Conservation (phyloP, 352 stramenopile genomes). For the Phytopythium sindhum region DNA sequence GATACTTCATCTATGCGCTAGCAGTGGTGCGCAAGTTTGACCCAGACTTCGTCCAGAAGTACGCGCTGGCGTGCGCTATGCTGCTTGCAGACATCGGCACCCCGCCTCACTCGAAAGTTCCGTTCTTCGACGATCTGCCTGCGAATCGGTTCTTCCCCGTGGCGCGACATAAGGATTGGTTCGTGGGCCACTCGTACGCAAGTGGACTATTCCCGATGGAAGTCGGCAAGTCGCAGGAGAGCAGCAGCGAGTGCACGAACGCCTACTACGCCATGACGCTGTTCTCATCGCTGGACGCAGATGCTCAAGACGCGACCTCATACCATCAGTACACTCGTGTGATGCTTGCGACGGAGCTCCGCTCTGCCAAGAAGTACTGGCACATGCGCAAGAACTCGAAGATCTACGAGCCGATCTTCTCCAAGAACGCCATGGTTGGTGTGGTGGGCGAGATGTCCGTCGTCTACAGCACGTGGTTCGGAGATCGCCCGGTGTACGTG, state of each 20-base stretch:
- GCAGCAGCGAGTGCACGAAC: slow-evolving; percentile 94
- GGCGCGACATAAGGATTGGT: slow-evolving; percentile 95
- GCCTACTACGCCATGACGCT: slow-evolving; percentile 95
- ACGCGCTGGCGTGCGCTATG: slow-evolving; percentile 51
- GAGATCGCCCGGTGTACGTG: slow-evolving; percentile 61
- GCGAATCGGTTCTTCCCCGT: slow-evolving; percentile 73
- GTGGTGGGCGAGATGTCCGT: slow-evolving; percentile 74
- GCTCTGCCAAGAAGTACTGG: slow-evolving; percentile 95
- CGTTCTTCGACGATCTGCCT: slow-evolving; percentile 54
- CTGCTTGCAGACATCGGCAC: slow-evolving; percentile 71
- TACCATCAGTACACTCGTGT: slow-evolving; percentile 88
- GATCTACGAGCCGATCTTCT: slow-evolving; percentile 76
- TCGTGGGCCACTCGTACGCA: slow-evolving; percentile 95
- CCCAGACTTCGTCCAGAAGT: slow-evolving; percentile 57
- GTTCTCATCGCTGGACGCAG: slow-evolving; percentile 60
- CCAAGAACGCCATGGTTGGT: slow-evolving; percentile 76
- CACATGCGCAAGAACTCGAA: slow-evolving; percentile 85
- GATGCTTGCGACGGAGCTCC: slow-evolving; percentile 91
- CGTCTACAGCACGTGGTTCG: slow-evolving; percentile 87
- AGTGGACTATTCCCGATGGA: slow-evolving; percentile 93
- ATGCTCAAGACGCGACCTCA: slow-evolving; percentile 29
- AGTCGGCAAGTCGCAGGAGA: slow-evolving; percentile 96
- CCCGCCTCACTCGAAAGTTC: slow-evolving; percentile 34
- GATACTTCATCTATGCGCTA: slow-evolving; percentile 89
- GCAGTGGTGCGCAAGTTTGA: slow-evolving; percentile 75